Percentiles rank a stretch among this genome's conserved stretches.
Evolutionary conservation across 2,329 filamentous ascomycete genomes (phyloP).

Genomic region (Diaporthe velutina): DNA sequence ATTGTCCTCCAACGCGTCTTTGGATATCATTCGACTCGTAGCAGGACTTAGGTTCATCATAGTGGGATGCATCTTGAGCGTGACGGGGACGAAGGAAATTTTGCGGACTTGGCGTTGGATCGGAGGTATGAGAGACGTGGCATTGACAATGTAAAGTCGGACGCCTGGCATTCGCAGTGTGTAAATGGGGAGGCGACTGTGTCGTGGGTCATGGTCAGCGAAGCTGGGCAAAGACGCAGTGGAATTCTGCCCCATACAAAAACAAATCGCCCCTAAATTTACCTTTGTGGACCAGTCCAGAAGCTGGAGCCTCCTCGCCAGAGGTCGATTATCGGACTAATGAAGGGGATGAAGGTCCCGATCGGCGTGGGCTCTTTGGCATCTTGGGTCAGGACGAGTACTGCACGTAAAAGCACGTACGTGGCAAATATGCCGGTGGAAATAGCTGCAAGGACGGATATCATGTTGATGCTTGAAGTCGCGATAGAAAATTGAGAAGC

Average conservation of each 20-base stretch:
- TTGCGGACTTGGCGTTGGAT: slow-evolving; percentile 1
- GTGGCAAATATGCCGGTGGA: no score
- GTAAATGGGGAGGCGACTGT: slow-evolving; percentile 15
- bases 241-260: no score
- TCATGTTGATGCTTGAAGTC: no score
- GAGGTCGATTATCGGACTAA: not conserved
- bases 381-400: not conserved
- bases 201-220: not conserved
- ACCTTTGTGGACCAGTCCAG: not conserved
- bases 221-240: not conserved
- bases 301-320: not conserved
- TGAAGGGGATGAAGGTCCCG: not conserved
- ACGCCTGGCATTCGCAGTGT: slow-evolving; percentile 14
- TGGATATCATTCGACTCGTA: not conserved
- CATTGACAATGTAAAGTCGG: slow-evolving; percentile 15
- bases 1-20: not conserved
- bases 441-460: no score
- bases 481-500: no score
- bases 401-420: no score
- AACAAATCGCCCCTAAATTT: not conserved
- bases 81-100: not conserved
- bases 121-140: slow-evolving; percentile 17
- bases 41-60: not conserved
- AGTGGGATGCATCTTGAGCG: no score
- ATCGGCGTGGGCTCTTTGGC: slow-evolving; percentile 1